Percentiles rank a stretch among this genome's conserved stretches.
Conservation (phyloP, 768 basidiomycete species). For the Trametes coccinea region DNA sequence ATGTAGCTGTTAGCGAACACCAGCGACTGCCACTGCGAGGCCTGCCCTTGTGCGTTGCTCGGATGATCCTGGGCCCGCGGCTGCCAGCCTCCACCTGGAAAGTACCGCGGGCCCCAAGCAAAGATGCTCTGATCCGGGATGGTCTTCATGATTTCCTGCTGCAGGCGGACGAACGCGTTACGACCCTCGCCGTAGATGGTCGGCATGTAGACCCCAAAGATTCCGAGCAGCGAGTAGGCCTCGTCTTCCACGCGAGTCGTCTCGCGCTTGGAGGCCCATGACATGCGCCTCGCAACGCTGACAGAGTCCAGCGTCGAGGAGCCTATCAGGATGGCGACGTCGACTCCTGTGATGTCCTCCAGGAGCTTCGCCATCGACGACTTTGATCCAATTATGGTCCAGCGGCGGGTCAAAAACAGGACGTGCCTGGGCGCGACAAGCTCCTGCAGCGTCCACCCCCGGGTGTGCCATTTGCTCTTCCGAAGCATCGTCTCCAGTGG, state of each 20-base stretch:
- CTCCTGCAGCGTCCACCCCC: slow-evolving; percentile 16
- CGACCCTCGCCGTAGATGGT: slow-evolving; percentile 12
- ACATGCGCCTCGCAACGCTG: slow-evolving; percentile 14
- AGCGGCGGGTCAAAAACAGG: slow-evolving; percentile 2
- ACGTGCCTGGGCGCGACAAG: slow-evolving; percentile 5
- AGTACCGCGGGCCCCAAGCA: neutral
- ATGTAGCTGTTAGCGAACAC: too few relatives aligned
- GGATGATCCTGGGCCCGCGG: too few relatives aligned
- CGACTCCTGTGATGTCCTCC: slow-evolving; percentile 10
- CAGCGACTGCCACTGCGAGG: too few relatives aligned
- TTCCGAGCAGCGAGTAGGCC: slow-evolving; percentile 15
- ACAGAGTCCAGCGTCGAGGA: neutral
- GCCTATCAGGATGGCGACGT: neutral
- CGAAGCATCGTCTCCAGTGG: neutral
- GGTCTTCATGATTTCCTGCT: slow-evolving; percentile 9
- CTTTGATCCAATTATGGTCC: slow-evolving; percentile 7
- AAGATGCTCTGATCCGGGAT: slow-evolving; percentile 10
- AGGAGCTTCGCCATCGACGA: slow-evolving; percentile 5
- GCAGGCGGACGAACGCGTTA: slow-evolving; percentile 9
- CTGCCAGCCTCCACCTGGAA: too few relatives aligned
- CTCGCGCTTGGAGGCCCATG: slow-evolving; percentile 13
- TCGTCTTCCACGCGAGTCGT: slow-evolving; percentile 16
- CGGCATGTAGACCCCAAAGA: slow-evolving; percentile 10
- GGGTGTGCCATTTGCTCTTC: slow-evolving; percentile 7
- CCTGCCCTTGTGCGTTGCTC: too few relatives aligned